Base-by-base conservation (phyloP, 2,329 filamentous ascomycete species). In the Botrytis fragariae region DNA sequence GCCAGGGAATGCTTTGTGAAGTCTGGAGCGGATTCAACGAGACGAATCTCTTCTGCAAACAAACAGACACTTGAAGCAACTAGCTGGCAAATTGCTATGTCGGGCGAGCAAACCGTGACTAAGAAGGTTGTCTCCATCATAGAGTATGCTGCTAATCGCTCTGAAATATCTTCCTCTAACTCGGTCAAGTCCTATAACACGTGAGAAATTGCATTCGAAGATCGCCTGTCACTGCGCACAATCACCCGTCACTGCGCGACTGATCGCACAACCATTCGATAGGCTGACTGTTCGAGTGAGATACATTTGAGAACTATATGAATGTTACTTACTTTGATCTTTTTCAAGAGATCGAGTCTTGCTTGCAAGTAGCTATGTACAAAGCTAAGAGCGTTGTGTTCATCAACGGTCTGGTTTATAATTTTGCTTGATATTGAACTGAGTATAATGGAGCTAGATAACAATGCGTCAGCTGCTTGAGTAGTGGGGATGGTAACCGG, bases 21-120 rank as follows among this genome's bases (percentile, higher is more conserved):
- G 71, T 87, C 85, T 42, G 84, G 83, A 35, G 84, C 83, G 18
- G 84, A 84, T 74, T 89, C 86, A 29, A 90, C 84, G 59, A 88
- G 83, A 22, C 83, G 82, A 75, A 86, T 88, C 78, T 91, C 89
- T 71, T 91, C 87, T n/a, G 90, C 85, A 74, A 90, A 88, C 1
- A 90, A 81, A 6, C 85, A 85, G 71, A 92, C 88, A 77, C 88
- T 90, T 22, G 85, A 86, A 1, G 89, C 91, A 14, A 91, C 89
- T 22, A 89, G 82, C 76, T 90, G 89, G 77, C 90, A 92, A 12
- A 86, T 88, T 64, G 91, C 88, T 51, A 92, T 87, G 74, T 91
- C 88, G 10, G 89, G 85, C 25, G 90, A 91, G 78, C 90, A 92
- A 12, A 92, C 84, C 1, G 88, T 87, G 16, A 91, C 86, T 8